Conservation (phyloP, 2,329 filamentous ascomycete genomes). For the Fusarium goolgardi region DNA sequence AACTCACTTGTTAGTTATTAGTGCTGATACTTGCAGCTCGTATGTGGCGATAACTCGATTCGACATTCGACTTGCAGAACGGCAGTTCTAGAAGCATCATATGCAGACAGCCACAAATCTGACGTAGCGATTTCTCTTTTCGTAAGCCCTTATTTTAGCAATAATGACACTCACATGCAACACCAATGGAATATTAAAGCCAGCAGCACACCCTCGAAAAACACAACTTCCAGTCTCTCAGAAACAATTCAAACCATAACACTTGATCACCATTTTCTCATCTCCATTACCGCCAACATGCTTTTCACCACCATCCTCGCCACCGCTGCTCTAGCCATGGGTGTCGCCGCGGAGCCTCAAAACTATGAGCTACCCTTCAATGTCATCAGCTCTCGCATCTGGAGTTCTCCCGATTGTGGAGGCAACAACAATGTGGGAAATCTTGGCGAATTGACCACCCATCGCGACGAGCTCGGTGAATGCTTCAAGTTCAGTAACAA, state of each 20-base stretch:
- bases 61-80: neutral
- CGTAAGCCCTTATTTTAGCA: neutral
- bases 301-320: conserved; percentile 5
- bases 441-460: conserved; percentile 7
- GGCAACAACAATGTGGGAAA: conserved; percentile 3
- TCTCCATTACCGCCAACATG: neutral
- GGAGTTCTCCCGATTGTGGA: conserved; percentile 14
- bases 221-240: too few relatives aligned
- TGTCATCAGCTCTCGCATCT: conserved; percentile 16
- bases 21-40: conserved; percentile 13
- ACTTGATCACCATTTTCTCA: neutral
- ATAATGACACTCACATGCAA: neutral
- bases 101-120: neutral
- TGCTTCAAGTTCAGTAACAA: conserved; percentile 16
- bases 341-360: conserved; percentile 11
- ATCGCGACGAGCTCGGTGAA: conserved; percentile 9
- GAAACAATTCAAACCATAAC: neutral
- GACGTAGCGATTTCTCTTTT: neutral
- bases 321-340: conserved; percentile 6
- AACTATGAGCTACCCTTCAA: conserved; percentile 1
- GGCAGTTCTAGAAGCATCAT: neutral
- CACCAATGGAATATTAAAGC: neutral
- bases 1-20: neutral
- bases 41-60: neutral
- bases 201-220: neutral